A percentile compares a stretch with the other conserved stretches of the same genome.
Evolutionary conservation across 345 rosid genomes (phyloP).

Genomic region (Hypericum androsaemum): DNA sequence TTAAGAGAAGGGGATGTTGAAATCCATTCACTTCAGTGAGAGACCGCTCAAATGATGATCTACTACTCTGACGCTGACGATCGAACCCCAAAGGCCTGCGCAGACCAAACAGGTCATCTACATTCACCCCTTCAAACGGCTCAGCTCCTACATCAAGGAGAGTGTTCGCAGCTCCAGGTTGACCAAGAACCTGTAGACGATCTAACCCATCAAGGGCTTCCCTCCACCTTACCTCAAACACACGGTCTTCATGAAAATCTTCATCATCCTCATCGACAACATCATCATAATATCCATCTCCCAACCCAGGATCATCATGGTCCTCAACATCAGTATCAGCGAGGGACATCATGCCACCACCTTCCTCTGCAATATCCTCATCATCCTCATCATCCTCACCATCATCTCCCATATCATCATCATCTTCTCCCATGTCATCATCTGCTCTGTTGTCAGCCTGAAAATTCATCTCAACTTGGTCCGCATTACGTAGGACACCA

Average conservation of each 20-base stretch:
- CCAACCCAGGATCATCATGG: constrained; percentile 82
- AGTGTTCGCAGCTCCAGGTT: constrained; percentile 60
- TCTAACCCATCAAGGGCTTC: constrained; percentile 93
- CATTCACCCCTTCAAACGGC: constrained; percentile 92
- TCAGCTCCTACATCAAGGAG: constrained; percentile 85
- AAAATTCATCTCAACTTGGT: constrained; percentile 79
- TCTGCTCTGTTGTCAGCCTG: constrained; percentile 70
- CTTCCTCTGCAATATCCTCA: constrained; percentile 86
- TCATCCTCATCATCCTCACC: constrained; percentile 93
- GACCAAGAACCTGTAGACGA: constrained; percentile 83
- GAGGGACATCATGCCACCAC: constrained; percentile 87
- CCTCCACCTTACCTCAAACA: constrained; percentile 92
- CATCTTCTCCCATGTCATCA: constrained; percentile 94
- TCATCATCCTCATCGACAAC: constrained; percentile 96
- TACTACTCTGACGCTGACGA: constrained; percentile 65
- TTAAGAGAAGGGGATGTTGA: constrained; percentile 81
- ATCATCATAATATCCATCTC: constrained; percentile 87
- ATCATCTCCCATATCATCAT: constrained; percentile 76
- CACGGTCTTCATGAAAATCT: constrained; percentile 82
- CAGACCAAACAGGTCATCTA: constrained; percentile 84
- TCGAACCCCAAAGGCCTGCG: constrained; percentile 88
- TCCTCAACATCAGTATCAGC: constrained; percentile 95
- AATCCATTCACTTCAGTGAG: constrained; percentile 69
- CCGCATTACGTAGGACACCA: constrained; percentile 38
- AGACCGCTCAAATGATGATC: constrained; percentile 67